Conservation (phyloP, 2,329 filamentous ascomycete species). For the Colletotrichum lini region DNA sequence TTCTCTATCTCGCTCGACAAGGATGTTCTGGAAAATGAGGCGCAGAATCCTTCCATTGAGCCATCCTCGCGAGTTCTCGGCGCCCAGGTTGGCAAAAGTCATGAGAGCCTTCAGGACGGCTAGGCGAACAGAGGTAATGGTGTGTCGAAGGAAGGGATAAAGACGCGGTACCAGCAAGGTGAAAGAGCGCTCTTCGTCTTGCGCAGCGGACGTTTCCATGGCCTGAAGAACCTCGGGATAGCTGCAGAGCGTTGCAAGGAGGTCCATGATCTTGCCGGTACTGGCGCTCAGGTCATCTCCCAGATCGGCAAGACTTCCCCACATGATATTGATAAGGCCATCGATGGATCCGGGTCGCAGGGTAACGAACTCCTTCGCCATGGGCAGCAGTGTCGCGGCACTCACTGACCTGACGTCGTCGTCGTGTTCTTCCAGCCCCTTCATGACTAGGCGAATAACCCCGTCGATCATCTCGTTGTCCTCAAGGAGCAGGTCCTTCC, state of each 20-base stretch:
- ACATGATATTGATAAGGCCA: constrained; percentile 91
- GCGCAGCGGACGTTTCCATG: constrained; percentile 90
- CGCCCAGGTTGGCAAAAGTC: constrained; percentile 91
- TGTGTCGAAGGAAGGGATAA: constrained; percentile 96
- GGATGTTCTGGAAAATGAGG: constrained; percentile 92
- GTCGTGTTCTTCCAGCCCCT: constrained; percentile 89
- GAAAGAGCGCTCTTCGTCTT: constrained; percentile 90
- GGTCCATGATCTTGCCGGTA: constrained; percentile 98
- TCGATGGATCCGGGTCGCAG: constrained; percentile 85
- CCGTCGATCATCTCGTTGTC: constrained; percentile 92
- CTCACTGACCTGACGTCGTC: constrained; percentile 98
- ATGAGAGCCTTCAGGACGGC: constrained; percentile 93
- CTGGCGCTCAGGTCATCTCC: constrained; percentile 97
- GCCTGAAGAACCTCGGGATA: constrained; percentile 93
- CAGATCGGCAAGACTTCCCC: constrained; percentile 97
- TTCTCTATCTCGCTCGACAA: constrained; percentile 90
- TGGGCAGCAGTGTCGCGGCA: constrained; percentile 96
- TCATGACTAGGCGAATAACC: constrained; percentile 93
- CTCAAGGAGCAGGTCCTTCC: constrained; percentile 90
- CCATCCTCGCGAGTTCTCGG: constrained; percentile 87
- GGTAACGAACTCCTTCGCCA: constrained; percentile 93
- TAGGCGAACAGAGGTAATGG: constrained; percentile 94
- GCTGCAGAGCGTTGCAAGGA: constrained; percentile 93
- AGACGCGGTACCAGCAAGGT: constrained; percentile 91
- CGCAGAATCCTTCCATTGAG: constrained; percentile 90